Percentiles rank a stretch among this genome's conserved stretches.
phyloP scores from a whole-genome alignment of 768 basidiomycete genomes.

The Artomyces pyxidatus region DNA sequence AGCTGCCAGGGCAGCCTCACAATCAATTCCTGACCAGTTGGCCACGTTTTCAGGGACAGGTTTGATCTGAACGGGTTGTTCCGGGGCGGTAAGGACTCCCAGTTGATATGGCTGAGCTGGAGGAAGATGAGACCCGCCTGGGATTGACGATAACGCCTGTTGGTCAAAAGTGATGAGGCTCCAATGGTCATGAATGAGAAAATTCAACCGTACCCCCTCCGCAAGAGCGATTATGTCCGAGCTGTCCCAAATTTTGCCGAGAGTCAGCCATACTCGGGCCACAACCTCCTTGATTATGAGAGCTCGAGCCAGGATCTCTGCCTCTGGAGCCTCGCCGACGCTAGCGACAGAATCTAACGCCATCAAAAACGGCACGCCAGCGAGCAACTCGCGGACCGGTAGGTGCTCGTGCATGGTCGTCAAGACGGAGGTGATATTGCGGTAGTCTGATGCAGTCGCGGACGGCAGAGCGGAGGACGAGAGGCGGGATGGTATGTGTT shows the following conservation, averaged over 20 bases:
- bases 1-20: conserved; percentile 3
- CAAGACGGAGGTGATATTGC: conserved; percentile 61
- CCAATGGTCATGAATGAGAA: neutral
- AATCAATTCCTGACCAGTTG: conserved; percentile 8
- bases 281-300: conserved; percentile 56
- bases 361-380: conserved; percentile 82
- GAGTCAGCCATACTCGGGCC: conserved; percentile 52
- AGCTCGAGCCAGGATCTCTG: conserved; percentile 34
- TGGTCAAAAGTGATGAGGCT: neutral
- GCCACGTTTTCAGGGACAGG: neutral
- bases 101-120: neutral
- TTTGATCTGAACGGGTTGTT: conserved; percentile 5
- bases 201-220: conserved; percentile 39
- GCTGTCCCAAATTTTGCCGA: conserved; percentile 69
- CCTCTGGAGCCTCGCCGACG: conserved; percentile 32
- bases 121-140: conserved; percentile 6
- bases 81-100: conserved; percentile 5
- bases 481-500: conserved; percentile 35
- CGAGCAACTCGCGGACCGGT: conserved; percentile 68
- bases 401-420: conserved; percentile 58
- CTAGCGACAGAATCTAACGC: conserved; percentile 53
- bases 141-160: conserved; percentile 10
- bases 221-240: conserved; percentile 43
- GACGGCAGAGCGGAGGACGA: conserved; percentile 32
- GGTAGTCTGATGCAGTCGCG: conserved; percentile 69